These are phyloP conservation scores for Erysimum cheiri DNA, from an alignment of 441 rosid genomes.

Conservation along the genomic window DNA sequence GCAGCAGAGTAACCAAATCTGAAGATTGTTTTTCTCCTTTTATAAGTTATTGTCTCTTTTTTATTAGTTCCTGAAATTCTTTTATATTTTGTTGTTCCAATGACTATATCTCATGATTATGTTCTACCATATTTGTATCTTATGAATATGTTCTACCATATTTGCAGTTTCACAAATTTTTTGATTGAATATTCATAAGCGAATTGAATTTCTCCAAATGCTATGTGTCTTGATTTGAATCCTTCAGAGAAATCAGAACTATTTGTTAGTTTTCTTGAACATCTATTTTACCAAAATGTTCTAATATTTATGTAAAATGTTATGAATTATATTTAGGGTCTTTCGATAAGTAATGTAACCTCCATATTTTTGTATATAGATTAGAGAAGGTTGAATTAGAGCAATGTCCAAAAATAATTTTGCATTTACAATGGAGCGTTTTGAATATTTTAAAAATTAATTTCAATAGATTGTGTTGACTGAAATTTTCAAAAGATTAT, in stretches of 20 bases:
- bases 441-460: too few relatives aligned
- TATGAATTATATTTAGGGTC: too few relatives aligned
- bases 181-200: background rate
- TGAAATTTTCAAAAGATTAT: too few relatives aligned
- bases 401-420: too few relatives aligned
- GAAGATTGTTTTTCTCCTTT: background rate
- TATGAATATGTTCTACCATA: background rate
- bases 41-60: background rate
- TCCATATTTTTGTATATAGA: too few relatives aligned
- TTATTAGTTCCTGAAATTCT: background rate
- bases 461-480: too few relatives aligned
- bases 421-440: too few relatives aligned
- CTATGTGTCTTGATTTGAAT: background rate
- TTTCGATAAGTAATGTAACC: too few relatives aligned
- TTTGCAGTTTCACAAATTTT: background rate
- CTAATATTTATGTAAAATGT: too few relatives aligned
- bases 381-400: too few relatives aligned
- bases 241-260: background rate
- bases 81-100: background rate
- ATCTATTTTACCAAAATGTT: background rate
- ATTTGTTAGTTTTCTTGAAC: background rate
- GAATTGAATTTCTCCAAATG: background rate
- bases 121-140: background rate
- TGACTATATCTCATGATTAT: background rate
- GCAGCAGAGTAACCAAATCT: too few relatives aligned